These are phyloP conservation scores for Cordyceps cicadae DNA, from an alignment of 2,329 filamentous ascomycete genomes.

Conservation along the genomic window DNA sequence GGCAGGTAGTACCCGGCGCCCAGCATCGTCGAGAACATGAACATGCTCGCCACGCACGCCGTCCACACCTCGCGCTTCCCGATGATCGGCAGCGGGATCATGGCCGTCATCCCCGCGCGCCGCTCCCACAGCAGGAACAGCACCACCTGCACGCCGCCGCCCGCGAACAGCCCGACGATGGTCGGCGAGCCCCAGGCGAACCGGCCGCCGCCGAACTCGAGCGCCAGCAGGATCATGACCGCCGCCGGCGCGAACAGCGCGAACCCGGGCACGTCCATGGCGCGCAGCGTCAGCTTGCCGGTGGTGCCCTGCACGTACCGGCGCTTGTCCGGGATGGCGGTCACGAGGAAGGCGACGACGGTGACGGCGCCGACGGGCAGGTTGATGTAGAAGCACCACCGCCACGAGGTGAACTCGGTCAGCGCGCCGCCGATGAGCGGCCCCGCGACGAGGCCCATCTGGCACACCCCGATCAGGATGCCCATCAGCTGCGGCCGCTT, in stretches of 20 bases:
- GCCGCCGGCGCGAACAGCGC: slow-evolving; percentile 36
- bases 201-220: slow-evolving; percentile 42
- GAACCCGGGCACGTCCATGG: slow-evolving; percentile 39
- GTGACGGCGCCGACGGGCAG: slow-evolving; percentile 32
- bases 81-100: slow-evolving; percentile 40
- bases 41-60: slow-evolving; percentile 31
- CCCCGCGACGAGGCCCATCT: slow-evolving; percentile 38
- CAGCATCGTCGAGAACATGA: slow-evolving; percentile 36
- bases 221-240: slow-evolving; percentile 41
- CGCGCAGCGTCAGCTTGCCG: slow-evolving; percentile 17
- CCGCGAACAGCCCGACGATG: slow-evolving; percentile 38
- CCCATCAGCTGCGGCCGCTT: slow-evolving; percentile 22
- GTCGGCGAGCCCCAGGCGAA: slow-evolving; percentile 37
- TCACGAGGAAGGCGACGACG: slow-evolving; percentile 22
- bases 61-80: slow-evolving; percentile 34
- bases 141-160: slow-evolving; percentile 28
- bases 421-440: slow-evolving; percentile 38
- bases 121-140: slow-evolving; percentile 40
- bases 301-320: slow-evolving; percentile 28
- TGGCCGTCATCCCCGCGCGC: slow-evolving; percentile 36
- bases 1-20: slow-evolving; percentile 40
- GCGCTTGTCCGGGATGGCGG: slow-evolving; percentile 31
- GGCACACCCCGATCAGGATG: slow-evolving; percentile 25
- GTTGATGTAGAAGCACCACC: slow-evolving; percentile 41
- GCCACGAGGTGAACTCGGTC: slow-evolving; percentile 30